phyloP scores from a whole-genome alignment of 495 filamentous ascomycete genomes.

The Pyrenula aspistea region DNA sequence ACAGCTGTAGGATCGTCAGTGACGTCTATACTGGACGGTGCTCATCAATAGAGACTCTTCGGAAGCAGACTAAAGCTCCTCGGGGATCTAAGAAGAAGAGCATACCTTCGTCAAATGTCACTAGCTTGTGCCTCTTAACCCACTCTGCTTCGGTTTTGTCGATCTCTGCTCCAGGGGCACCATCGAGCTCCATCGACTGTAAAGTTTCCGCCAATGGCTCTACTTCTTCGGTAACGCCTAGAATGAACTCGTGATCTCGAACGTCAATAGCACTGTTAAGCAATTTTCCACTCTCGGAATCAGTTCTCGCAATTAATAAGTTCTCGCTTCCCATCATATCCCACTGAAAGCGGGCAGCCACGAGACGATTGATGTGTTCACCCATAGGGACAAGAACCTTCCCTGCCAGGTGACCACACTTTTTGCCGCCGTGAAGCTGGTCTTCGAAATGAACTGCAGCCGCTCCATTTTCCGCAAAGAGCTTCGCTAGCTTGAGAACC shows the following conservation, averaged over 20 bases:
- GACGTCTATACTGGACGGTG: background rate
- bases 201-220: slow-evolving; percentile 78
- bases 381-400: slow-evolving; percentile 91
- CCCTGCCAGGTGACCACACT: slow-evolving; percentile 92
- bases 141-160: slow-evolving; percentile 77
- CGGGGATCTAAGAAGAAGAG: background rate
- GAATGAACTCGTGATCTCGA: slow-evolving; percentile 92
- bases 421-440: slow-evolving; percentile 95
- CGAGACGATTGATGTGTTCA: slow-evolving; percentile 91
- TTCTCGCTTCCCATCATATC: slow-evolving; percentile 95
- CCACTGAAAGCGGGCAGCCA: slow-evolving; percentile 92
- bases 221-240: slow-evolving; percentile 61
- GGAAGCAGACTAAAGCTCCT: slow-evolving; percentile 7
- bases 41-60: background rate
- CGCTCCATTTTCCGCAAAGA: slow-evolving; percentile 97
- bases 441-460: slow-evolving; percentile 97
- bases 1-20: slow-evolving; percentile 36
- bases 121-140: slow-evolving; percentile 75
- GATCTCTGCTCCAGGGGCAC: slow-evolving; percentile 67
- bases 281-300: slow-evolving; percentile 85
- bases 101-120: slow-evolving; percentile 81
- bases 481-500: slow-evolving; percentile 91
- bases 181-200: slow-evolving; percentile 76
- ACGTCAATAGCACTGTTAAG: slow-evolving; percentile 84
- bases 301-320: slow-evolving; percentile 85